phyloP scores from a whole-genome alignment of 2,329 filamentous ascomycete species.

The Paradendryphiella salina region DNA sequence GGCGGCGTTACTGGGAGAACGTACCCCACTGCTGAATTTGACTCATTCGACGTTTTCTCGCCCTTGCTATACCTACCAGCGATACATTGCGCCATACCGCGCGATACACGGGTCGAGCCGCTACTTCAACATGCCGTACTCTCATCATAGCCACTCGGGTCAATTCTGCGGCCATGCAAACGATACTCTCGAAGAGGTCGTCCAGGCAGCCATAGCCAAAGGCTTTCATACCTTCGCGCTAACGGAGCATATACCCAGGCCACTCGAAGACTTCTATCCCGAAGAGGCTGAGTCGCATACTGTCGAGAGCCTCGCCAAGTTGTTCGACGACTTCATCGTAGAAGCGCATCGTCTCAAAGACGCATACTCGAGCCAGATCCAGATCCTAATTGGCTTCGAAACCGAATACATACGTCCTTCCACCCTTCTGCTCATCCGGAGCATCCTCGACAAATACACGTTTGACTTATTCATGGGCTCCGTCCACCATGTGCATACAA shows the following conservation, averaged over 20 bases:
- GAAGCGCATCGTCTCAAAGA: constrained; percentile 75
- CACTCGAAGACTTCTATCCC: constrained; percentile 80
- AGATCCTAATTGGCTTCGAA: constrained; percentile 88
- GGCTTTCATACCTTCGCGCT: constrained; percentile 83
- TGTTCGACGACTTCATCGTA: constrained; percentile 71
- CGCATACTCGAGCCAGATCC: constrained; percentile 71
- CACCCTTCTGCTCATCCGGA: constrained; percentile 62
- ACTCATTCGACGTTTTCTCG: neutral
- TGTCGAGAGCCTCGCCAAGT: constrained; percentile 42
- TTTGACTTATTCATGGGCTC: constrained; percentile 93
- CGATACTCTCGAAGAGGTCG: constrained; percentile 79
- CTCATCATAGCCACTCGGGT: constrained; percentile 96
- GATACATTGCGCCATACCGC: neutral
- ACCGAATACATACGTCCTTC: constrained; percentile 83
- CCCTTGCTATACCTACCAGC: neutral
- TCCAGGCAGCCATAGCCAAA: constrained; percentile 74
- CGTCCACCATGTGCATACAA: constrained; percentile 82
- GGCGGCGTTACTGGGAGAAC: neutral
- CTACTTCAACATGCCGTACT: constrained; percentile 76
- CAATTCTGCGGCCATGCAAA: constrained; percentile 92
- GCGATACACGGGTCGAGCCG: neutral
- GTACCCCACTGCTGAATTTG: neutral
- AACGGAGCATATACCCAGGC: constrained; percentile 93
- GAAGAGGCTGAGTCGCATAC: constrained; percentile 68
- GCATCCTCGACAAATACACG: constrained; percentile 61